phyloP scores from a whole-genome alignment of 2,329 filamentous ascomycete species.

The Fusarium irregulare region DNA sequence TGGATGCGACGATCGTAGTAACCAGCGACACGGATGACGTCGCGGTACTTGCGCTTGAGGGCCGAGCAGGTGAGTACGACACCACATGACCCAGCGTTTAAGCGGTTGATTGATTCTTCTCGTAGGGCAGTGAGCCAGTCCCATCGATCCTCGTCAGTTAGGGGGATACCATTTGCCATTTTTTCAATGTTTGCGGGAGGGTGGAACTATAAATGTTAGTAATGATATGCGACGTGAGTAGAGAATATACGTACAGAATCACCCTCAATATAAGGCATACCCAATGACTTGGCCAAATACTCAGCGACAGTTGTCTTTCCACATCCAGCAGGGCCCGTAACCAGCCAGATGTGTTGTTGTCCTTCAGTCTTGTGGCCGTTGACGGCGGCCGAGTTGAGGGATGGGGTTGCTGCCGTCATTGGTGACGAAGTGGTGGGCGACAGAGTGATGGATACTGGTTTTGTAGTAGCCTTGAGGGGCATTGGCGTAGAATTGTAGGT shows the following conservation, averaged over 20 bases:
- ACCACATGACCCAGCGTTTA: slow-evolving; percentile 69
- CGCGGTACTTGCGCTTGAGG: slow-evolving; percentile 95
- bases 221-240: slow-evolving; percentile 2
- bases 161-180: slow-evolving; percentile 84
- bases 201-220: slow-evolving; percentile 69
- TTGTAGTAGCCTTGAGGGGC: slow-evolving; percentile 56
- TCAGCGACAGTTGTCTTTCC: slow-evolving; percentile 82
- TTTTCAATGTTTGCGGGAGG: slow-evolving; percentile 86
- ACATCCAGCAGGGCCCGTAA: slow-evolving; percentile 82
- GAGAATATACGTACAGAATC: slow-evolving; percentile 70
- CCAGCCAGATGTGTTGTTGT: slow-evolving; percentile 80
- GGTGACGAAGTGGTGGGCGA: slow-evolving; percentile 38
- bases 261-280: slow-evolving; percentile 79
- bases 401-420: slow-evolving; percentile 38
- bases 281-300: slow-evolving; percentile 70
- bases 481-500: slow-evolving; percentile 61
- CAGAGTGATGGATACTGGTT: slow-evolving; percentile 43
- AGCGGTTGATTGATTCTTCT: slow-evolving; percentile 70
- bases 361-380: slow-evolving; percentile 47
- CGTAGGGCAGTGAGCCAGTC: slow-evolving; percentile 90
- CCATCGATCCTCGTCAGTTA: slow-evolving; percentile 95
- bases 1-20: slow-evolving; percentile 79
- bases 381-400: slow-evolving; percentile 48
- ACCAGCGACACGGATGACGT: slow-evolving; percentile 84
- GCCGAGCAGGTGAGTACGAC: slow-evolving; percentile 98